Base-by-base conservation (phyloP, 306 rosid genomes). In the Cajanus cajan region DNA sequence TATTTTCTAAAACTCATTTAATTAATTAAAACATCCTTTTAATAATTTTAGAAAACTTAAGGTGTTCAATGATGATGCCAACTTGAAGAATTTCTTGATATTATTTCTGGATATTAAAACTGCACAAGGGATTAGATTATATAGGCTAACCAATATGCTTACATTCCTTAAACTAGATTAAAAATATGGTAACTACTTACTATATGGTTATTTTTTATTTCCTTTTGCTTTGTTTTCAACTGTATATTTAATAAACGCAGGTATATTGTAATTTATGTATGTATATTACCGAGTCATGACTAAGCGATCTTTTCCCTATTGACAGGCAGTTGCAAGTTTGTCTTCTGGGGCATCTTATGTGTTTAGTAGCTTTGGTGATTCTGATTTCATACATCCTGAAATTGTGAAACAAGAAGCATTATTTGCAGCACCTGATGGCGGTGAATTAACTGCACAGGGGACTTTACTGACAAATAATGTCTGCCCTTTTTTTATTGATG, bases 241-340 rank as follows among this genome's bases (percentile, higher is more conserved):
- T 4, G 4, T 13, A 31, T 58, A 31, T 78, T 33, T 36, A 37
- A 21, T 21, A 55, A 69, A 48, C 73, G 16, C 80, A 48, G 2
- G 57, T 78, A n/a, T 50, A 45, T 68, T 33, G 21, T 39, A 64
- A 74, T 68, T 74, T 61, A 39, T 71, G 31, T 78, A 67, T 58
- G 24, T 43, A 71, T 28, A 55, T 43, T 81, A 31, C 63, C 61
- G 34, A 28, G 68, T 86, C 74, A 75, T 76, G 76, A 84, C 89
- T 82, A 6, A 86, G 36, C 44, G 69, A 72, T 66, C 13, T 78
- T 83, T 66, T 79, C 63, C 39, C 47, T 78, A 9, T 52, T 83
- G 79, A 62, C 93, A 94, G 98, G 93, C 83, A 76, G 64, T 92
- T 76, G 85, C 81, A 79, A 70, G 80, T 61, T 77, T 90, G 72